A percentile compares a stretch with the other conserved stretches of the same genome.
These are phyloP conservation scores for Raffaelea deltoideospora DNA, from an alignment of 2,329 filamentous ascomycete species.

Conservation along the genomic window DNA sequence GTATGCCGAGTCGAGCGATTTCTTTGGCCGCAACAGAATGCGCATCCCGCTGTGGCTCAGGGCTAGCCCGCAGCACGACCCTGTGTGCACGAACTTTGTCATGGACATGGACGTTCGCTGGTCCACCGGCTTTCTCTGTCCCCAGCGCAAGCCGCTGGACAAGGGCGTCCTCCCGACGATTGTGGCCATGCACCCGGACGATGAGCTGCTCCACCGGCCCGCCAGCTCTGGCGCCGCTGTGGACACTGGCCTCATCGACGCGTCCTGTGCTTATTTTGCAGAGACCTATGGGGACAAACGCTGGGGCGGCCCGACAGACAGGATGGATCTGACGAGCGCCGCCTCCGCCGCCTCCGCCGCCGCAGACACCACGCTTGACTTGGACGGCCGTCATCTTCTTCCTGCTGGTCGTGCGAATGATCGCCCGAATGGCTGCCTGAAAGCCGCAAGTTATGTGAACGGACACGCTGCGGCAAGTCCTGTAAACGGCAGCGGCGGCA, in stretches of 20 bases:
- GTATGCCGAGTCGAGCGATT: constrained; percentile 23
- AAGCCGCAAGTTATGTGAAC: neutral
- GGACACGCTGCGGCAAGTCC: neutral
- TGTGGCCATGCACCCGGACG: constrained; percentile 23
- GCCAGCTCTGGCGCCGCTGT: too few relatives aligned
- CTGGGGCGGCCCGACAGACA: too few relatives aligned
- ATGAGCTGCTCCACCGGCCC: neutral
- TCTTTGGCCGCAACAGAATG: constrained; percentile 23
- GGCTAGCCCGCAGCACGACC: constrained; percentile 16
- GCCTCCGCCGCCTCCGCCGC: too few relatives aligned
- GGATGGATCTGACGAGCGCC: too few relatives aligned
- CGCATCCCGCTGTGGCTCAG: constrained; percentile 19
- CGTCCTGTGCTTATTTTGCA: too few relatives aligned
- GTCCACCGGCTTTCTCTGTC: constrained; percentile 24
- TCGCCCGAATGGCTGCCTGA: constrained; percentile 6
- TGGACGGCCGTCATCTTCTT: too few relatives aligned
- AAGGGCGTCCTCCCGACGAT: constrained; percentile 29
- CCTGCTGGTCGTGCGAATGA: constrained; percentile 9
- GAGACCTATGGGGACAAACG: too few relatives aligned
- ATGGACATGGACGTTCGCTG: constrained; percentile 34
- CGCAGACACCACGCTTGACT: too few relatives aligned
- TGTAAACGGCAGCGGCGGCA: constrained; percentile 6
- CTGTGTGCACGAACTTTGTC: constrained; percentile 25
- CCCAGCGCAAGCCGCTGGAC: constrained; percentile 17
- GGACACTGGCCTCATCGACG: too few relatives aligned